Evolutionary conservation across 352 stramenopile genomes (phyloP).

Genomic region (Globisporangium sylvaticum): DNA sequence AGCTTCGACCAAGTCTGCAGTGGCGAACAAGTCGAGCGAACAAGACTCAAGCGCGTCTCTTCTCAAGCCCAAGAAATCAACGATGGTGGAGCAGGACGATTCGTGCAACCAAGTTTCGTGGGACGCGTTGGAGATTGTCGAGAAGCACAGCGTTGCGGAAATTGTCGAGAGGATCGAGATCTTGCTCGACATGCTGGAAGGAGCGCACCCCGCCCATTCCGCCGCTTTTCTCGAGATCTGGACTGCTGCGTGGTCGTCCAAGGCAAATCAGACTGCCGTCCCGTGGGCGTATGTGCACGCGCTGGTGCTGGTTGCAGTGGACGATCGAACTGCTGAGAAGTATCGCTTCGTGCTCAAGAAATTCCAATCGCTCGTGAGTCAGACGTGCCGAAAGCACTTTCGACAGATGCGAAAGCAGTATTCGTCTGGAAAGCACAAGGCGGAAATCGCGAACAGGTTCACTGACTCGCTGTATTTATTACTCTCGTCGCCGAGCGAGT

Average conservation of each 20-base stretch:
- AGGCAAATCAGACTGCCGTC: conserved; percentile 14
- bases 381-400: conserved; percentile 6
- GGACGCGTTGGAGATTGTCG: conserved; percentile 12
- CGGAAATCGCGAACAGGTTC: neutral
- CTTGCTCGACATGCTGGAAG: conserved; percentile 17
- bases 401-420: neutral
- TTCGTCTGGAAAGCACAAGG: neutral
- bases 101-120: conserved; percentile 3
- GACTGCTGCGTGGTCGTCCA: conserved; percentile 38
- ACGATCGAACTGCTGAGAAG: conserved; percentile 6
- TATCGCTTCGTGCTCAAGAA: conserved; percentile 11
- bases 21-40: neutral
- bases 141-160: conserved; percentile 21
- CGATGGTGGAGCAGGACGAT: neutral
- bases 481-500: conserved; percentile 7
- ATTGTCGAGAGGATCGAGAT: conserved; percentile 20
- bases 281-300: conserved; percentile 47
- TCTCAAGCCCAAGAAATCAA: neutral
- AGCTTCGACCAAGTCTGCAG: conserved; percentile 14
- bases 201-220: conserved; percentile 5
- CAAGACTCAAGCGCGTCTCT: neutral
- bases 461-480: conserved; percentile 4
- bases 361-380: conserved; percentile 17
- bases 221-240: conserved; percentile 44
- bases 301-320: conserved; percentile 15